These are phyloP conservation scores for Citrus medica DNA, from an alignment of 345 rosid species.

Conservation along the genomic window DNA sequence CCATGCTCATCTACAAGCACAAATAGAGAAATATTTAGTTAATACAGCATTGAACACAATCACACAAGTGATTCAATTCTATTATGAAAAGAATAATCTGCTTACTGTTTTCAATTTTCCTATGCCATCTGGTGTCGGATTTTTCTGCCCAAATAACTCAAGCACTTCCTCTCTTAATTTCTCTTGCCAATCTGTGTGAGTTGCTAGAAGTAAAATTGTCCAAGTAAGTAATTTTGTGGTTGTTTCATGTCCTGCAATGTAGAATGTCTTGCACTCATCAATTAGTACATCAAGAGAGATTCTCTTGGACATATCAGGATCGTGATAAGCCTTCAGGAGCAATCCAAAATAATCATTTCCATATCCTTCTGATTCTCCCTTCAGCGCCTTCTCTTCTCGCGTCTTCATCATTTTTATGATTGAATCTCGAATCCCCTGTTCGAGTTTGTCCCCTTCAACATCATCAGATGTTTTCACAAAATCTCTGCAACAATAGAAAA, in stretches of 20 bases:
- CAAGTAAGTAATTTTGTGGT: constrained; percentile 28
- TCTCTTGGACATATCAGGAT: constrained; percentile 18
- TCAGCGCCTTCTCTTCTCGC: constrained; percentile 17
- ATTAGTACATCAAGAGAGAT: constrained; percentile 30
- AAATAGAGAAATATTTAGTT: background rate
- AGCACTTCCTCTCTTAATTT: constrained; percentile 37
- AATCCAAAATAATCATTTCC: constrained; percentile 35
- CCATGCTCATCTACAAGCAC: constrained; percentile 25
- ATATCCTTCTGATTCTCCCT: constrained; percentile 10
- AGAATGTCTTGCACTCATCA: constrained; percentile 47
- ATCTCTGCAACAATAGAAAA: constrained; percentile 18
- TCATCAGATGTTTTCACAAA: constrained; percentile 6
- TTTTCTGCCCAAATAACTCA: constrained; percentile 22
- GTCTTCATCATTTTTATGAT: constrained; percentile 19
- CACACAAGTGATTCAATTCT: too few relatives aligned
- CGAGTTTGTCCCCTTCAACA: constrained; percentile 11
- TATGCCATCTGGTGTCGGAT: constrained; percentile 15
- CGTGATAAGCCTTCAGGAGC: constrained; percentile 24
- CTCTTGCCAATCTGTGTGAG: constrained; percentile 44
- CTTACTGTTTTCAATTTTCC: constrained; percentile 36
- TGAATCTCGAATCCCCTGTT: constrained; percentile 7
- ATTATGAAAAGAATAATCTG: background rate
- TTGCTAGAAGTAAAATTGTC: constrained; percentile 35
- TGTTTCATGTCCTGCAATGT: constrained; percentile 21
- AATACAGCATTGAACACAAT: too few relatives aligned